Evolutionary conservation across 164 flowering plant genomes (phyloP).

Genomic region (Echeveria elegans): DNA sequence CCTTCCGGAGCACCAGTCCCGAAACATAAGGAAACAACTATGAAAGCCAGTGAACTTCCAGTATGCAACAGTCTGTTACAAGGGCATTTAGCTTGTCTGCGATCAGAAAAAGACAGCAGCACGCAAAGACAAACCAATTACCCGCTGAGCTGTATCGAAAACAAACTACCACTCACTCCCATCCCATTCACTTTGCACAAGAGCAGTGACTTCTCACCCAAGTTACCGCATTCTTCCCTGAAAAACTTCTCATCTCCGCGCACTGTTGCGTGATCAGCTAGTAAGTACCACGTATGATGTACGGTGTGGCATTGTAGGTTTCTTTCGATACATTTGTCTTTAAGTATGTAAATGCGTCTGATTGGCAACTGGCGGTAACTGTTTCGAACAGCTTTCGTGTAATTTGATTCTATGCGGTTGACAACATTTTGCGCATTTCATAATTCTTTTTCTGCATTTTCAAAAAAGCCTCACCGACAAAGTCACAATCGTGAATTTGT

Average conservation of each 20-base stretch:
- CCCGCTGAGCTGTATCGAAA: neutral
- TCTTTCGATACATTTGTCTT: neutral
- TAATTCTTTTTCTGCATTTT: too few relatives aligned
- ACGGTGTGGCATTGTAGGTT: neutral
- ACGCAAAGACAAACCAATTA: neutral
- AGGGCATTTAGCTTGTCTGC: neutral
- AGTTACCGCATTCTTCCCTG: neutral
- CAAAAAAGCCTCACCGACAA: too few relatives aligned
- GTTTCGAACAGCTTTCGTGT: too few relatives aligned
- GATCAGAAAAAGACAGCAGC: neutral
- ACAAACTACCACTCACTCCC: constrained; percentile 4
- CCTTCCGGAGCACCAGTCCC: constrained; percentile 1
- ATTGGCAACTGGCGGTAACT: neutral
- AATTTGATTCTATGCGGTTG: too few relatives aligned
- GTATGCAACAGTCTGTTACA: neutral
- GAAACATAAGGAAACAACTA: neutral
- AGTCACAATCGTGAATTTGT: too few relatives aligned
- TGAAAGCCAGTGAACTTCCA: neutral
- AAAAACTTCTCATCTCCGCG: neutral
- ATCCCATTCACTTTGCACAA: neutral
- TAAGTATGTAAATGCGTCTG: neutral
- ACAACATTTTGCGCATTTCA: too few relatives aligned
- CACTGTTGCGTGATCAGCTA: neutral
- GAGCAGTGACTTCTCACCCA: neutral
- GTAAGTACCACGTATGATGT: neutral